These are phyloP conservation scores for Boletus bicolor DNA, from an alignment of 768 basidiomycete species.

Conservation along the genomic window DNA sequence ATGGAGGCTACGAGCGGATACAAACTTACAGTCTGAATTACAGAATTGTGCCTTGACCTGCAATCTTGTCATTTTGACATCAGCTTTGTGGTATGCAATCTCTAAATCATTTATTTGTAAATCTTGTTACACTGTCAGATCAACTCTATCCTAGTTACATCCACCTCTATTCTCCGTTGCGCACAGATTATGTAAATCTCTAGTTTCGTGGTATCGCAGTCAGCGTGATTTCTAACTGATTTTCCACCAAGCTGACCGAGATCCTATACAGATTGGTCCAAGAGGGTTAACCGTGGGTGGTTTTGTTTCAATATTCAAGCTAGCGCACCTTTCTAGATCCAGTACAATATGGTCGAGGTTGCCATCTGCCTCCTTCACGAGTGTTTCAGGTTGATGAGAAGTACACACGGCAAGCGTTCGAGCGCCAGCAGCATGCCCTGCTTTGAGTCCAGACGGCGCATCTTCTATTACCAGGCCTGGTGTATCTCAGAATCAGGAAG, in stretches of 20 bases:
- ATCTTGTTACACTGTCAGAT: neutral
- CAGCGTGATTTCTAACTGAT: conserved; percentile 23
- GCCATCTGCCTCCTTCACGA: conserved; percentile 39
- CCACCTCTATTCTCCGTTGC: neutral
- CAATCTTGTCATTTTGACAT: neutral
- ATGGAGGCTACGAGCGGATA: neutral
- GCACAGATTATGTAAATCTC: neutral
- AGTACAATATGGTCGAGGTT: conserved; percentile 63
- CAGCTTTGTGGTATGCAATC: neutral
- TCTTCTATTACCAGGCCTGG: conserved; percentile 89
- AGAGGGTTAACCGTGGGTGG: neutral
- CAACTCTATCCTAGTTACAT: neutral
- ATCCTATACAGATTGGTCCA: conserved; percentile 8
- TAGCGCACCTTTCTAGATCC: conserved; percentile 61
- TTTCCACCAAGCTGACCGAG: conserved; percentile 17
- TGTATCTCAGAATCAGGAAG: neutral
- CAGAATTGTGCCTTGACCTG: neutral
- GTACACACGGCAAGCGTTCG: conserved; percentile 82
- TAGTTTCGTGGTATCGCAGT: conserved; percentile 13
- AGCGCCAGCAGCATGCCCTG: conserved; percentile 75
- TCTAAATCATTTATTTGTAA: neutral
- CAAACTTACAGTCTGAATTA: neutral
- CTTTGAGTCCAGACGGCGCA: conserved; percentile 76
- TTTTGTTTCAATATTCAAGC: neutral
- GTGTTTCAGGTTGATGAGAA: conserved; percentile 56